Evolutionary conservation across 2,329 filamentous ascomycete species (phyloP), one percentile per base, ranked within the genome.

Genomic region (Allantophomopsis cytisporea): DNA sequence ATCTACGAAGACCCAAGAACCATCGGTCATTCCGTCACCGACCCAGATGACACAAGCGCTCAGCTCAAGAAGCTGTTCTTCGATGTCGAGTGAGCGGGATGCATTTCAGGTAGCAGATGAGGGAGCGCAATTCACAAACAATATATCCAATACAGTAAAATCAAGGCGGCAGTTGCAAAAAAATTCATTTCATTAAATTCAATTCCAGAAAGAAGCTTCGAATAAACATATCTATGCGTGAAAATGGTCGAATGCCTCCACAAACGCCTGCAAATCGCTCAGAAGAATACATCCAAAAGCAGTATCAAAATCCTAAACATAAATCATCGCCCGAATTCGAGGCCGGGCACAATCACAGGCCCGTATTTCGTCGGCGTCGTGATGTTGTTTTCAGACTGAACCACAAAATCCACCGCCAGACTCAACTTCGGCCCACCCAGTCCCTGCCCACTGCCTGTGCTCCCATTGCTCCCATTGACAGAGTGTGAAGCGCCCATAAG

Each of bases 361-460:
- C 91, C 91, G 58, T 94, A 98, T 65, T 98, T 98, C 49, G 91
- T 88, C 36, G 91, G 85, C 47, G 73, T 71, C 31, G 76, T 82
- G 59, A 82, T 89, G 1, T 76, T 73, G 1, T 83, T 83, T 50
- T 95, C 89, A 1, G 84, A 87, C 61, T 98, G 91, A 16, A 98
- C 89, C 59, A 98, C 85, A 58, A 95, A 98, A 59, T 98, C 91
- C 2, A 94, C 84, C 1, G 89, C 91, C 35, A 98, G 64, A 60
- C 85, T 94, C 52, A 98, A 57, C 64, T 79, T 83, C 41, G 64
- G 68, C 10, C 38, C 28, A 12, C 41, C 38, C 41, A 78, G 50
- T 2, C 73, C 64, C 50, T 61, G 59, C 31, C 60, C 58, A 31
- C 61, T 54, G 36, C 54, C 58, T 40, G 54, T 58, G 37, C 60